Evolutionary conservation across 1,284 basidiomycete genomes (phyloP).

Genomic region (Ceratobasidium theobromae): DNA sequence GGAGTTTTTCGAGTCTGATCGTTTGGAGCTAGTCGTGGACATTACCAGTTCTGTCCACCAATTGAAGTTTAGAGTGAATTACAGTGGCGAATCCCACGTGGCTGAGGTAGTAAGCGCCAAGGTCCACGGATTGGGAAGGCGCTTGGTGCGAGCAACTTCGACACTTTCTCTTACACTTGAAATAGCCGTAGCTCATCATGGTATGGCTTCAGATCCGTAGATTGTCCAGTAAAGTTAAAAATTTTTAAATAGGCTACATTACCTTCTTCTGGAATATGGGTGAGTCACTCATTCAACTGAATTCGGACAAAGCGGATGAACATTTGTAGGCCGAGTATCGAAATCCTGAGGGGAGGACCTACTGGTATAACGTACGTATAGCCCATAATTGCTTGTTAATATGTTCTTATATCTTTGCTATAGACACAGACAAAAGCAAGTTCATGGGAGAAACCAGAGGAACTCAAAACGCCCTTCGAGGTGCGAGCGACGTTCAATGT

Average conservation of each 20-base stretch:
- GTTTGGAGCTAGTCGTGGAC: neutral
- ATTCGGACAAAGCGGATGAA: neutral
- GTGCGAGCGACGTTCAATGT: constrained; percentile 47
- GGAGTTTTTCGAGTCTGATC: neutral
- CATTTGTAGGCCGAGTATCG: constrained; percentile 42
- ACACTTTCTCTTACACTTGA: neutral
- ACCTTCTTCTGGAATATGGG: constrained; percentile 7
- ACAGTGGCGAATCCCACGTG: neutral
- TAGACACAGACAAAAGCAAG: constrained; percentile 67
- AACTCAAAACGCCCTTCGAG: constrained; percentile 83
- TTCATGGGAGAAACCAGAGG: constrained; percentile 89
- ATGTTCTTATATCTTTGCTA: neutral
- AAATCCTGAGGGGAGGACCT: constrained; percentile 81
- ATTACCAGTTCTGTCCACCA: neutral
- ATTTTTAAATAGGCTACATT: neutral
- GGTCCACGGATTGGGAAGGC: too few relatives aligned
- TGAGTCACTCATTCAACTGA: neutral
- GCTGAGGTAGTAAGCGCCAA: constrained; percentile 4
- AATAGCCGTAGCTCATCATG: neutral
- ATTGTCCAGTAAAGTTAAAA: neutral
- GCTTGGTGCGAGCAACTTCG: neutral
- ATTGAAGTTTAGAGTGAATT: neutral
- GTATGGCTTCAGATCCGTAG: neutral
- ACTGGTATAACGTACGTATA: constrained; percentile 69
- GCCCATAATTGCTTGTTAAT: neutral